Base-by-base conservation (phyloP, 2,329 filamentous ascomycete genomes). In the Parasarocladium wereldwijsianum region DNA sequence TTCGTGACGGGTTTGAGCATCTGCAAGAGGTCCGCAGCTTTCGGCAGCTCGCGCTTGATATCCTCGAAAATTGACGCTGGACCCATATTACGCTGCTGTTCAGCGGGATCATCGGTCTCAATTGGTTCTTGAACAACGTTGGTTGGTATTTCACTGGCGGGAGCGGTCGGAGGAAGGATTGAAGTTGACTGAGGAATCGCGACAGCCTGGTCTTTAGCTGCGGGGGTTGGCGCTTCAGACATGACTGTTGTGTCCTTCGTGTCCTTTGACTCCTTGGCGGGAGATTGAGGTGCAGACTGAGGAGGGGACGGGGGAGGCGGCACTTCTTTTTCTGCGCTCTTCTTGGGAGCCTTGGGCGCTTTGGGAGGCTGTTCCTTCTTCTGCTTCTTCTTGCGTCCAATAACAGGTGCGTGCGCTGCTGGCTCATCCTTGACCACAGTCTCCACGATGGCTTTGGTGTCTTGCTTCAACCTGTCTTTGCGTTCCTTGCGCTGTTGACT, bases 311-410 rank as follows among this genome's bases (percentile, higher is more conserved):
- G 7, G 12, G 31, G 20, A 5, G 26, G 9, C 9, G 19, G 20
- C 16, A n/a, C 24, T 17, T 22, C n/a, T 16, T 33, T 29, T 12
- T 21, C 16, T 30, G 17, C 12, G 17, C 34, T 32, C 18, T 39
- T 32, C 17, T 34, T 34, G 13, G 35, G 18, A 12, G 40, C 37
- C 32, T 43, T 38, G 12, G 33, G 24, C 28, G 36, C 31, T 24
- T 51, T 50, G 6, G 32, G 19, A 10, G 51, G 50, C 42, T 70
- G 76, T 42, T 78, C 73, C 54, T 84, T 87, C 61, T 81, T 85
- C 48, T 81, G 71, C 56, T 87, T 90, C 62, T 84, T 87, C 61
- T 85, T 85, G 31, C 82, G 70, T 19, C 79, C 79, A 28, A 84
- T 50, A 23, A 92, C 78, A 0, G 83, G 82, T 6, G 73, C 82